A percentile compares a stretch with the other conserved stretches of the same genome.
Evolutionary conservation across 805 yeast genomes (phyloP).

Genomic region (Isabelozyma heimii): DNA sequence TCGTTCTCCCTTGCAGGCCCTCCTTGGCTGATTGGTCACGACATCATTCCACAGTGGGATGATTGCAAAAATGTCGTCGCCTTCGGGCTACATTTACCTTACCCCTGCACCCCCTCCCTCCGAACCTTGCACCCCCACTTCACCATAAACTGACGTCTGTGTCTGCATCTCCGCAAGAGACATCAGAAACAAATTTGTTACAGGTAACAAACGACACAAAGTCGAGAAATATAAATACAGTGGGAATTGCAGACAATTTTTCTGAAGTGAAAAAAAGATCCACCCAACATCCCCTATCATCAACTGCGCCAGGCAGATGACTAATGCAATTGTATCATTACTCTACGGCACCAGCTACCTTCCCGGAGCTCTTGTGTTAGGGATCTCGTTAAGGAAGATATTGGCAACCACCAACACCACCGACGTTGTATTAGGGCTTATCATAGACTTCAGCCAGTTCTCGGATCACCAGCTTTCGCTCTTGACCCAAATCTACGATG

Average conservation of each 20-base stretch:
- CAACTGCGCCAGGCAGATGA: slow-evolving; percentile 12
- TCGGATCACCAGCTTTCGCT: slow-evolving; percentile 22
- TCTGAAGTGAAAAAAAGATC: no score
- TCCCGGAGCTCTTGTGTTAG: slow-evolving; percentile 58
- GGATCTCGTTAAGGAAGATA: slow-evolving; percentile 25
- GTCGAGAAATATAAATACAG: background rate
- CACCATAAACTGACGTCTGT: no score
- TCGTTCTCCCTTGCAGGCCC: background rate
- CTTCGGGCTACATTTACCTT: no score
- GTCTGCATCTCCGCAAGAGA: no score
- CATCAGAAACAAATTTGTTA: no score
- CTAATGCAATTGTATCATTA: slow-evolving; percentile 44
- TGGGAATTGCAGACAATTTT: background rate
- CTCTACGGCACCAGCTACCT: slow-evolving; percentile 50
- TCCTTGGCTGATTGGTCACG: background rate
- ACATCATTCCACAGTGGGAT: no score
- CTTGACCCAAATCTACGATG: slow-evolving; percentile 24
- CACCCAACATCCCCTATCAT: no score
- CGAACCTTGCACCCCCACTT: no score
- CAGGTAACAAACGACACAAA: background rate
- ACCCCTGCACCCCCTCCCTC: no score
- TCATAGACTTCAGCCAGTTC: slow-evolving; percentile 30
- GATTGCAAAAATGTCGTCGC: no score
- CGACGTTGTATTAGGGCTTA: slow-evolving; percentile 22
- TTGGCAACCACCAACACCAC: slow-evolving; percentile 4